phyloP scores from a whole-genome alignment of 305 asterid species.

The Fraxinus velutina region DNA sequence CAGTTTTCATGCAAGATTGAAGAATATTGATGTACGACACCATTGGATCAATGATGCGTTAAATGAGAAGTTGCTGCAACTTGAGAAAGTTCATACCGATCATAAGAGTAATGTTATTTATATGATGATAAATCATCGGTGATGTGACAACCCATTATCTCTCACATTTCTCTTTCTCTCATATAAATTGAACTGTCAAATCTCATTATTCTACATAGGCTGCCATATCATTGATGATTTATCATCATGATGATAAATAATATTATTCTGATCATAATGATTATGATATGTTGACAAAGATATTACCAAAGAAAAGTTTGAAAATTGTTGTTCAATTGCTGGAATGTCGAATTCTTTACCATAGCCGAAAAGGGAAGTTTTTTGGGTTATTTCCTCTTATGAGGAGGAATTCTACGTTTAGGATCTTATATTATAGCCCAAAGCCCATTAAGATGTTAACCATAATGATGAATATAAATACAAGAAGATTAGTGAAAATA shows the following conservation, averaged over 20 bases:
- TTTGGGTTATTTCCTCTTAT: too few species aligned
- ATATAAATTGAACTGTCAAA: background rate
- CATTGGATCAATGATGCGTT: background rate
- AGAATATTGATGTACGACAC: background rate
- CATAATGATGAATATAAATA: too few species aligned
- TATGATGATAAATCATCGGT: too few species aligned
- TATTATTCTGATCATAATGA: background rate
- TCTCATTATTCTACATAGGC: background rate
- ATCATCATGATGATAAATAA: too few species aligned
- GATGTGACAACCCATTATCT: background rate
- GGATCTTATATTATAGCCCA: too few species aligned
- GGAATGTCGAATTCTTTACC: too few species aligned
- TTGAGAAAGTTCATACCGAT: background rate
- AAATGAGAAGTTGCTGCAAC: background rate
- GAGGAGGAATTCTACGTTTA: too few species aligned
- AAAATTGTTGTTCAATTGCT: too few species aligned
- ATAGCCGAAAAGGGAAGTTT: too few species aligned
- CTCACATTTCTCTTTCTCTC: background rate
- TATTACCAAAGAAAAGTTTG: background rate
- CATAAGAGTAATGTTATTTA: background rate
- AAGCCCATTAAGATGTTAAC: too few species aligned
- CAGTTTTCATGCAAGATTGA: background rate
- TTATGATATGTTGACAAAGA: background rate
- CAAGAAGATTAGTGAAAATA: too few species aligned
- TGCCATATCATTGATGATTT: background rate